Evolutionary conservation across 2,329 filamentous ascomycete species (phyloP), one percentile per base, ranked within the genome.

Genomic region (Cladorrhinum sp.): DNA sequence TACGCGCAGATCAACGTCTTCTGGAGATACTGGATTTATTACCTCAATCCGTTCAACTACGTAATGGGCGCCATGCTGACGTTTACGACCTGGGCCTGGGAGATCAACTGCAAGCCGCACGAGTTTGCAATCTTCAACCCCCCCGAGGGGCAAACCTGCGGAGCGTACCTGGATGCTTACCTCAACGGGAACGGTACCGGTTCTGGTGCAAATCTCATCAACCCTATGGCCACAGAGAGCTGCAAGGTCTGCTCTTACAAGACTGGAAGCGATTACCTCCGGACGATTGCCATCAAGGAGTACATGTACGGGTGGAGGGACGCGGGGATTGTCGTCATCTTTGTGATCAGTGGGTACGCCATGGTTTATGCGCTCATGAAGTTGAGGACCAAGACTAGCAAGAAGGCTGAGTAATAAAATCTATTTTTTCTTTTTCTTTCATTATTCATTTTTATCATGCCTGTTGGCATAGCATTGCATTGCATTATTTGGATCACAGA

Each of bases 21-120:
- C 73, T 92, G 89, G 89, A 76, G 78, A 23, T 81, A 81, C 64
- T 89, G 85, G 85, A 81, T 88, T 4, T 86, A 86, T 73, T 85
- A 77, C 56, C 68, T 85, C 16, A 83, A 86, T 66, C 84, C 84
- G 0, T 86, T 85, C 76, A 85, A 82, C 73, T 87, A 86, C 61
- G 73, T 87, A 3, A 83, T 86, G 72, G 80, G 81, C 3, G 76
- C 76, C 27, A 77, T 87, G 73, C 72, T 86, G 5, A 75, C 77
- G 0, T 85, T 86, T 56, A 74, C 72, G 16, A 61, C 81, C 6
- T 85, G 77, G 76, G 79, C 75, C 29, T 66, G 71, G 0, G 67
- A 78, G 0, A 75, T 87, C 23, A 67, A 69, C 8, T 87, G 84
- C 69, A 67, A 68, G 0, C 72, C 77, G 0, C 54, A 61, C 0